A percentile compares a stretch with the other conserved stretches of the same genome.
Evolutionary conservation across 129 eudicot species (phyloP).

Genomic region (Flaveria linearis): DNA sequence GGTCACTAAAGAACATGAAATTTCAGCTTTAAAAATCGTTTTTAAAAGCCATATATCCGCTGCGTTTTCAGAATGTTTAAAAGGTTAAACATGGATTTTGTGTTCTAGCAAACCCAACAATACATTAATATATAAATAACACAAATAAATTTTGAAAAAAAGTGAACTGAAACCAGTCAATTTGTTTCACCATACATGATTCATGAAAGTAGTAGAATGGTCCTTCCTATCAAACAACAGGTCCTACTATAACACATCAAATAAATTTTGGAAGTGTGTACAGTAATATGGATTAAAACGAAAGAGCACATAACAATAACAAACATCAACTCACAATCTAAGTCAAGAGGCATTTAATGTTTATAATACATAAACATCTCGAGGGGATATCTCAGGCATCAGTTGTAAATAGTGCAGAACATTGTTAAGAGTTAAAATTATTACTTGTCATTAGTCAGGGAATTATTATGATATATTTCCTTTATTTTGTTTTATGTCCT

Average conservation of each 20-base stretch:
- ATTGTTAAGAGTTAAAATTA: neutral
- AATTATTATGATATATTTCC: conserved; percentile 16
- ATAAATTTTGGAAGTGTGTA: neutral
- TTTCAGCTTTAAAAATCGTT: too few species aligned
- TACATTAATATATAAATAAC: neutral
- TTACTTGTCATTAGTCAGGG: neutral
- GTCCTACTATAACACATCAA: neutral
- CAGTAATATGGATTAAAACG: neutral
- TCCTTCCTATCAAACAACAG: neutral
- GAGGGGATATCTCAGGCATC: conserved; percentile 1
- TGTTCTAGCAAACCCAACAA: too few species aligned
- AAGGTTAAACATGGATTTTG: too few species aligned
- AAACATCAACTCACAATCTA: conserved; percentile 1
- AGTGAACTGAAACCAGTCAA: neutral
- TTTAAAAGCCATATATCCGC: too few species aligned
- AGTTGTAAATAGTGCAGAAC: conserved; percentile 8
- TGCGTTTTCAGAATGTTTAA: too few species aligned
- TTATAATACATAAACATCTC: neutral
- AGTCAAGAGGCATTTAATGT: conserved; percentile 4
- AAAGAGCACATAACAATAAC: conserved; percentile 5
- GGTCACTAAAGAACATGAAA: too few species aligned
- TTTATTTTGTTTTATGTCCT: conserved; percentile 13
- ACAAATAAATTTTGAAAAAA: neutral
- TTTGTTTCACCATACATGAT: neutral
- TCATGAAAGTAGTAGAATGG: neutral